A percentile compares a stretch with the other conserved stretches of the same genome.
These are phyloP conservation scores for Hamiltosporidium tvaerminnensis DNA, from an alignment of 371 early-diverging fungal genomes.

Conservation along the genomic window DNA sequence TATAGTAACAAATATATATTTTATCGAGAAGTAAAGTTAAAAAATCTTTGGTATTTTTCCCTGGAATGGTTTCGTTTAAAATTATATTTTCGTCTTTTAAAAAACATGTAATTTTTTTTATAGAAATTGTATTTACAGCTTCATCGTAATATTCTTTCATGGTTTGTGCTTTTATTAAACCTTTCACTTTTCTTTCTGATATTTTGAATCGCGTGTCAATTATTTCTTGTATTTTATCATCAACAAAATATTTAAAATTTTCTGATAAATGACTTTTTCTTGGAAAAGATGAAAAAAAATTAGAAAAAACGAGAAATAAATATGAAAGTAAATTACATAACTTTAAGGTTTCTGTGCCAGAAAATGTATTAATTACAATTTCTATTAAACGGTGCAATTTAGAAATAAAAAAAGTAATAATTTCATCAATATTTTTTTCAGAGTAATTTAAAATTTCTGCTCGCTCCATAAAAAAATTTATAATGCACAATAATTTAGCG, in stretches of 20 bases:
- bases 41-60: neutral
- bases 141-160: neutral
- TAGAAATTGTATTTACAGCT: neutral
- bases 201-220: neutral
- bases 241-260: neutral
- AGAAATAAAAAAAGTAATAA: neutral
- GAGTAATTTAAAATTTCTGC: neutral
- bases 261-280: neutral
- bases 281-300: neutral
- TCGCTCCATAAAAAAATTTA: neutral
- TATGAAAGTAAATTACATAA: neutral
- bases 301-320: neutral
- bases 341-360: neutral
- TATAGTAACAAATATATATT: neutral
- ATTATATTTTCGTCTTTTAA: neutral
- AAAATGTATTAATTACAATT: neutral
- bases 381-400: neutral
- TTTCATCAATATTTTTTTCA: neutral
- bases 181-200: neutral
- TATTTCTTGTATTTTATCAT: neutral
- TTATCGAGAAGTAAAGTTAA: neutral
- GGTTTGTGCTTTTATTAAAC: neutral
- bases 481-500: neutral
- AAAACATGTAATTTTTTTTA: neutral
- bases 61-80: neutral